These are phyloP conservation scores for Auriscalpium orientale DNA, from an alignment of 768 basidiomycete genomes.

Conservation along the genomic window DNA sequence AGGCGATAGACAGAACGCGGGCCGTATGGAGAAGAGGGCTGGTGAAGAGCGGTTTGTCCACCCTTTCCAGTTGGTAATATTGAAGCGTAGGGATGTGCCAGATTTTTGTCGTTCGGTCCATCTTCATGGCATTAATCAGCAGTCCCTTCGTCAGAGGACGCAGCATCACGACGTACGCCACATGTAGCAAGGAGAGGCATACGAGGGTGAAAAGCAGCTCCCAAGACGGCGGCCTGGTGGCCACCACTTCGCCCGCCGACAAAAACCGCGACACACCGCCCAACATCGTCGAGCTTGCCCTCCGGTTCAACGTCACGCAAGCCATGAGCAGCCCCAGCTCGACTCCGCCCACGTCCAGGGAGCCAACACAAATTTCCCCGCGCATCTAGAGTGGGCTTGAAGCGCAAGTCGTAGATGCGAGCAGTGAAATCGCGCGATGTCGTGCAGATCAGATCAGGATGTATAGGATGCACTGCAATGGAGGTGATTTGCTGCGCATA, in stretches of 20 bases:
- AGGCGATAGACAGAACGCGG: slow-evolving; percentile 53
- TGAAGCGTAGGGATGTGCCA: slow-evolving; percentile 49
- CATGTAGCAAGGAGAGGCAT: slow-evolving; percentile 68
- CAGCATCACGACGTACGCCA: slow-evolving; percentile 42
- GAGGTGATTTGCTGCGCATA: slow-evolving; percentile 50
- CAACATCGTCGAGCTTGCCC: slow-evolving; percentile 39
- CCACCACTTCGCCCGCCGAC: slow-evolving; percentile 69
- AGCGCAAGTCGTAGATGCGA: slow-evolving; percentile 59
- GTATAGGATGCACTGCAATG: slow-evolving; percentile 53
- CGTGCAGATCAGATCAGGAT: slow-evolving; percentile 55
- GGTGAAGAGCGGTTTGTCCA: slow-evolving; percentile 74
- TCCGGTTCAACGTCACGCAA: slow-evolving; percentile 51
- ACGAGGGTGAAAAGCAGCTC: slow-evolving; percentile 60
- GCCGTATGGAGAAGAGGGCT: slow-evolving; percentile 59
- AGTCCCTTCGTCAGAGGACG: neutral
- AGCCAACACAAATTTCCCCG: slow-evolving; percentile 53
- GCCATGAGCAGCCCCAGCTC: slow-evolving; percentile 65
- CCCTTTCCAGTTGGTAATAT: slow-evolving; percentile 37
- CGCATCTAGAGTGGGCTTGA: slow-evolving; percentile 24
- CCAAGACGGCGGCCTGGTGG: slow-evolving; percentile 60
- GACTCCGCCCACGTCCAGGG: slow-evolving; percentile 39
- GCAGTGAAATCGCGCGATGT: slow-evolving; percentile 68
- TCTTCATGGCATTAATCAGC: slow-evolving; percentile 29
- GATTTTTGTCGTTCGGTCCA: slow-evolving; percentile 70
- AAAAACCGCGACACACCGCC: slow-evolving; percentile 55